Conservation (phyloP, 2,329 filamentous ascomycete species). For the Beauveria rudraprayagi region DNA sequence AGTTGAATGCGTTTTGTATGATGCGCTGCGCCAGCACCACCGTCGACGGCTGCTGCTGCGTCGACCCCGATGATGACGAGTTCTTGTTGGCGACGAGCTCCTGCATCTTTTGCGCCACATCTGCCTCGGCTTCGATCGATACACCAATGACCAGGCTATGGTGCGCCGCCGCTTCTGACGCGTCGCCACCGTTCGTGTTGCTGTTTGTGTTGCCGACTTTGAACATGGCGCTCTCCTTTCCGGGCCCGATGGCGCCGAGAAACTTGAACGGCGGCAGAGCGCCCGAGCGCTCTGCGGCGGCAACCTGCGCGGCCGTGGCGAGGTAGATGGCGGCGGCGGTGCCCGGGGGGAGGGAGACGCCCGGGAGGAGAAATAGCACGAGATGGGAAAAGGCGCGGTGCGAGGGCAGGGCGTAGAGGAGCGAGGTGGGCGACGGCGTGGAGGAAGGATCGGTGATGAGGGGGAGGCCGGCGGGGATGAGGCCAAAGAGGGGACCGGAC, state of each 20-base stretch:
- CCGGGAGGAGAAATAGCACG: slow-evolving; percentile 82
- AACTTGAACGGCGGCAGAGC: slow-evolving; percentile 59
- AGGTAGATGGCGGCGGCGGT: slow-evolving; percentile 88
- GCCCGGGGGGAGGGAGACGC: slow-evolving; percentile 60
- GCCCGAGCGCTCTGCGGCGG: slow-evolving; percentile 25
- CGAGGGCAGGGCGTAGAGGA: slow-evolving; percentile 45
- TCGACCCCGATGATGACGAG: slow-evolving; percentile 5
- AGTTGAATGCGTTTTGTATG: slow-evolving; percentile 96
- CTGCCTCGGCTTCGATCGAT: slow-evolving; percentile 65
- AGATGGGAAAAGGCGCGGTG: slow-evolving; percentile 64
- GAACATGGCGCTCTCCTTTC: slow-evolving; percentile 90
- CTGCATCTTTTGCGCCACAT: slow-evolving; percentile 63
- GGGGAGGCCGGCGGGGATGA: slow-evolving; percentile 52
- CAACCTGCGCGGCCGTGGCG: slow-evolving; percentile 41
- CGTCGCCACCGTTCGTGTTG: not conserved
- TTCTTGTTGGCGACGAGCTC: slow-evolving; percentile 37
- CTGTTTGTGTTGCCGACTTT: slow-evolving; percentile 46
- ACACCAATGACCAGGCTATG: slow-evolving; percentile 65
- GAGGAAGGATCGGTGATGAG: slow-evolving; percentile 47
- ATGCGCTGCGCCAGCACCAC: slow-evolving; percentile 82
- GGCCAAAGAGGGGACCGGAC: slow-evolving; percentile 45
- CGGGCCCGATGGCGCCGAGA: slow-evolving; percentile 79
- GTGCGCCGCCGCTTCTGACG: not conserved
- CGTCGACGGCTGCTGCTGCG: slow-evolving; percentile 47
- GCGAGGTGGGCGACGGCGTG: slow-evolving; percentile 45